phyloP scores from a whole-genome alignment of 441 rosid genomes.

The Populus hybrid region DNA sequence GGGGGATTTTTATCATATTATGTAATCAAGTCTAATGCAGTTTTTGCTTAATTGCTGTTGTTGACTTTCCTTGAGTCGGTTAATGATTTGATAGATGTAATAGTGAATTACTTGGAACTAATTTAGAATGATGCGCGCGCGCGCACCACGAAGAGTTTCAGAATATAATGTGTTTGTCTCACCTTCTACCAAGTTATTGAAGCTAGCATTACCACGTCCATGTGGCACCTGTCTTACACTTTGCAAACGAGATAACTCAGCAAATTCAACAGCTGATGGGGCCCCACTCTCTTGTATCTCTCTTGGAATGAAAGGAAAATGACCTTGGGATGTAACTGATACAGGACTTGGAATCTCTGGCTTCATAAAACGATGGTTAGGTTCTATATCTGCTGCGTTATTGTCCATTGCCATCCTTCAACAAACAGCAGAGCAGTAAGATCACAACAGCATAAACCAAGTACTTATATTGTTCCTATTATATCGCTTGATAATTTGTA shows the following conservation, averaged over 20 bases:
- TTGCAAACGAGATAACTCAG: slow-evolving; percentile 19
- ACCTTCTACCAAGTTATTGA: slow-evolving; percentile 28
- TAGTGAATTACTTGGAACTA: background rate
- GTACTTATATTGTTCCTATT: background rate
- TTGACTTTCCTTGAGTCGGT: background rate
- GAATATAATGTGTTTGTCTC: background rate
- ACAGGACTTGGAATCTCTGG: slow-evolving; percentile 27
- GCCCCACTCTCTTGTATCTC: slow-evolving; percentile 21
- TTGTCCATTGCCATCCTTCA: slow-evolving; percentile 24
- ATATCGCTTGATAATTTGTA: background rate
- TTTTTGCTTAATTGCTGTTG: background rate
- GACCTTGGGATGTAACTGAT: slow-evolving; percentile 23
- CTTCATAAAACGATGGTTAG: background rate
- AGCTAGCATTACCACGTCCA: slow-evolving; percentile 11
- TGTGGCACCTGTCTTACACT: background rate
- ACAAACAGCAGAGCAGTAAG: slow-evolving; percentile 7
- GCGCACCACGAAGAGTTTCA: background rate
- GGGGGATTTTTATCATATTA: background rate
- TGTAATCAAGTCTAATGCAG: background rate
- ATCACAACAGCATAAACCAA: background rate
- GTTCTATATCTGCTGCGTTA: background rate
- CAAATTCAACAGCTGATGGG: slow-evolving; percentile 19
- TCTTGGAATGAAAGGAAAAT: slow-evolving; percentile 20
- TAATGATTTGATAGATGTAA: background rate
- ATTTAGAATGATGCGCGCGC: background rate